A percentile compares a stretch with the other conserved stretches of the same genome.
These are phyloP conservation scores for Colletotrichum eleusines DNA, from an alignment of 2,329 filamentous ascomycete genomes.

Conservation along the genomic window DNA sequence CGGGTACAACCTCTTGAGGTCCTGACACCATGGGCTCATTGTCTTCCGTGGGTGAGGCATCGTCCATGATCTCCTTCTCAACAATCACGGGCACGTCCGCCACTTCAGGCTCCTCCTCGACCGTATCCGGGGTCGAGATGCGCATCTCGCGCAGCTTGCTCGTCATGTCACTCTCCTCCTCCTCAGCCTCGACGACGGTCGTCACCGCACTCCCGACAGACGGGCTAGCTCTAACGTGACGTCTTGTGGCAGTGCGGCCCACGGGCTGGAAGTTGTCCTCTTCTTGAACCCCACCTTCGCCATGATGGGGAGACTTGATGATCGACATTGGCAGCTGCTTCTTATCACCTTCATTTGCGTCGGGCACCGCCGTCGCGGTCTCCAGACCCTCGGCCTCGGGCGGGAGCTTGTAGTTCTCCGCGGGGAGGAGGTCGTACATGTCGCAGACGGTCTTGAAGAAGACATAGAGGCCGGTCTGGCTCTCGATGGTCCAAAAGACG, in stretches of 20 bases:
- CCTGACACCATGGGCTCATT: constrained; percentile 45
- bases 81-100: constrained; percentile 58
- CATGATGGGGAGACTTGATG: constrained; percentile 50
- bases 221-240: constrained; percentile 83
- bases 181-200: constrained; percentile 85
- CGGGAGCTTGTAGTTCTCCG: constrained; percentile 96
- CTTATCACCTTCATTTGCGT: constrained; percentile 49
- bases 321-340: constrained; percentile 51
- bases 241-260: constrained; percentile 78
- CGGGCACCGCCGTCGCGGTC: constrained; percentile 55
- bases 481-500: constrained; percentile 95
- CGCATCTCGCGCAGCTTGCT: constrained; percentile 61
- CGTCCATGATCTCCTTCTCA: constrained; percentile 50
- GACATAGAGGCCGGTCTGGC: constrained; percentile 90
- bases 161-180: constrained; percentile 72
- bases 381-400: constrained; percentile 91
- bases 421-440: constrained; percentile 86
- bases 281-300: constrained; percentile 46
- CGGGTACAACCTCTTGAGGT: constrained; percentile 27
- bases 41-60: constrained; percentile 40
- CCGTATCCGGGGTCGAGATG: constrained; percentile 66
- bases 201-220: constrained; percentile 83
- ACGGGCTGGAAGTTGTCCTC: constrained; percentile 66
- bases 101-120: constrained; percentile 63
- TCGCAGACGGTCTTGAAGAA: constrained; percentile 99